Percentiles rank a stretch among this genome's conserved stretches.
Conservation (phyloP, 2,329 filamentous ascomycete genomes). For the Plectosphaerella plurivora region DNA sequence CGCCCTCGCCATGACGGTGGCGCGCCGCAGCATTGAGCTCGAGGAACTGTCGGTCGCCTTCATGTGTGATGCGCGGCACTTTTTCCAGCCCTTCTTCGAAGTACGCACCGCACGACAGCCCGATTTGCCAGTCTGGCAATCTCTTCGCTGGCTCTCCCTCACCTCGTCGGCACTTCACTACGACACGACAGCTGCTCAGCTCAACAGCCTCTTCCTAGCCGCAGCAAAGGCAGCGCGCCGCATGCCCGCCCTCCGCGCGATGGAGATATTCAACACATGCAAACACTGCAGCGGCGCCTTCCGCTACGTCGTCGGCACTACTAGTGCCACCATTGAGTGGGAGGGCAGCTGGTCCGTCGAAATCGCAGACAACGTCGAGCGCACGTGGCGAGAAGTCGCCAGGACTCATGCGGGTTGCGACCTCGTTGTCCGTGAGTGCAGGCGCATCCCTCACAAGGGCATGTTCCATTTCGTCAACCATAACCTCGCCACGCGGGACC, state of each 20-base stretch:
- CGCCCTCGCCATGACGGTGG: conserved; percentile 10
- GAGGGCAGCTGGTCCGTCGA: neutral
- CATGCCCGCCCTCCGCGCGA: conserved; percentile 18
- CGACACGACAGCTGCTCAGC: conserved; percentile 10
- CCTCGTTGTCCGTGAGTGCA: neutral
- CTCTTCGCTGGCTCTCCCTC: conserved; percentile 17
- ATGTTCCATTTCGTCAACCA: conserved; percentile 11
- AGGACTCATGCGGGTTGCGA: neutral
- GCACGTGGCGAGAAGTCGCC: neutral
- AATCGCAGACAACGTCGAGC: neutral
- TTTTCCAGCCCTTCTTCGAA: conserved; percentile 17
- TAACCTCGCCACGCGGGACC: conserved; percentile 16
- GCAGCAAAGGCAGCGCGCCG: conserved; percentile 16
- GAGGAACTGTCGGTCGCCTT: conserved; percentile 14
- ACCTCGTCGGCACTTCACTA: conserved; percentile 16
- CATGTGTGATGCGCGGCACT: conserved; percentile 10
- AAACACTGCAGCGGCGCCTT: conserved; percentile 17
- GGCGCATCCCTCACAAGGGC: conserved; percentile 4
- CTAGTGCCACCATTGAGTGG: neutral
- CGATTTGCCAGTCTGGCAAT: conserved; percentile 13
- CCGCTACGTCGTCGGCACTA: conserved; percentile 14
- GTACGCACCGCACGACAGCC: conserved; percentile 2
- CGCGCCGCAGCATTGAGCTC: conserved; percentile 8
- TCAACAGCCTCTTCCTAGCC: conserved; percentile 16
- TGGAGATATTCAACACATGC: conserved; percentile 21